Evolutionary conservation across 371 early-diverging fungal genomes (phyloP).

Genomic region (Actinomortierella ambigua): DNA sequence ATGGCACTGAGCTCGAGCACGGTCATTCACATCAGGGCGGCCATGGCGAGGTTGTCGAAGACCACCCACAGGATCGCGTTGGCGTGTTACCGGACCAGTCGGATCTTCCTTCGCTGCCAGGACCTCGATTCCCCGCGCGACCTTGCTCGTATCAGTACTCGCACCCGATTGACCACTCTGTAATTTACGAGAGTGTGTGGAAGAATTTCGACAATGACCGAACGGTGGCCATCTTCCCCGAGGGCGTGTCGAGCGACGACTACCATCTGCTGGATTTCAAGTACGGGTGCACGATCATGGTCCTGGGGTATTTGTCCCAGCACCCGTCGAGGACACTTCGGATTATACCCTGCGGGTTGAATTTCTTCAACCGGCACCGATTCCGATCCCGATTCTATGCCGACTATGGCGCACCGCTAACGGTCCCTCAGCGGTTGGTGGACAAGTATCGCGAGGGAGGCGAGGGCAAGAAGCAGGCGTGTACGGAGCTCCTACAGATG

Average conservation of each 20-base stretch:
- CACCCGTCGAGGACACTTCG: constrained; percentile 37
- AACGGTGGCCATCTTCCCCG: constrained; percentile 48
- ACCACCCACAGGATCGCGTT: too few species aligned
- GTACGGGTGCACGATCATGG: constrained; percentile 51
- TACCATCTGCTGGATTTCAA: constrained; percentile 48
- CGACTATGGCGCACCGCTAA: constrained; percentile 40
- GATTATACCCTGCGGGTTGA: constrained; percentile 48
- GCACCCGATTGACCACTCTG: constrained; percentile 42
- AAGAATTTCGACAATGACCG: constrained; percentile 42
- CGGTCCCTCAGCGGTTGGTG: constrained; percentile 34
- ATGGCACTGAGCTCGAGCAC: too few species aligned
- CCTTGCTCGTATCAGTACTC: constrained; percentile 43
- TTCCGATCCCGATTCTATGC: constrained; percentile 49
- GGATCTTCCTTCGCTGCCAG: background rate
- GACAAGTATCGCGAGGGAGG: constrained; percentile 45
- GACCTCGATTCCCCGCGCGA: constrained; percentile 22
- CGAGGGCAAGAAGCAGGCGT: constrained; percentile 45
- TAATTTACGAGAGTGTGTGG: constrained; percentile 47
- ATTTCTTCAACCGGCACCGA: constrained; percentile 51
- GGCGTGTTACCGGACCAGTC: too few species aligned
- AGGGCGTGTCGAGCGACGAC: constrained; percentile 48
- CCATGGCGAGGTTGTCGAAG: too few species aligned
- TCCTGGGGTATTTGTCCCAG: constrained; percentile 46
- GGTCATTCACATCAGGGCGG: too few species aligned
- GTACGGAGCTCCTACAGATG: constrained; percentile 38